Base-by-base conservation (phyloP, 2,329 filamentous ascomycete species). In the Trichoderma koningiopsis region DNA sequence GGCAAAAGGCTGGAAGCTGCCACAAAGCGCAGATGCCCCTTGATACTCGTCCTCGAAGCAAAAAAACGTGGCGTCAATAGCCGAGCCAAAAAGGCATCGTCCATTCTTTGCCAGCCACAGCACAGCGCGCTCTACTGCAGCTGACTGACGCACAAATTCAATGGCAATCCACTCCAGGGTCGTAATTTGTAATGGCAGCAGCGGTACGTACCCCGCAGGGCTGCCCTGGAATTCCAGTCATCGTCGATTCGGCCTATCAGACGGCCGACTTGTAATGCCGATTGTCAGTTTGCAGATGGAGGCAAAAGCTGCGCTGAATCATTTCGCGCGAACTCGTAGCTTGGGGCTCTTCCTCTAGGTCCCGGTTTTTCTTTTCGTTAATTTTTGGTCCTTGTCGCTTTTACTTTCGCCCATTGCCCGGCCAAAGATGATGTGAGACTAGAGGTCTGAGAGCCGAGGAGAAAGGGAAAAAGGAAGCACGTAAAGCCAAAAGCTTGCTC, bases 121-220 rank as follows among this genome's bases (percentile, higher is more conserved):
- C n/a, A 7, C 33, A 35, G 33, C 33, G 33, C 33, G 33, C 33
- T 16, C 19, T 47, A n/a, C 16, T 4, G 4, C 4, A n/a, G 24
- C 43, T 49, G 40, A 22, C 19, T 31, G 33, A 33, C 33, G 33
- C 10, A 33, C 31, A 10, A 24, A 24, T 1, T n/a, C 33, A 24
- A 5, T 43, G 16, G 8, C 47, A 49, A 6, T 24, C 47, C 47
- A 24, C 47, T 19, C 13, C 22, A 24, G 22, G 47, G 47, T 49
- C 19, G n/a, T n/a, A 49, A 49, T 49, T 49, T 49, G 47, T 49
- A 49, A 49, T 49, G n/a, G 47, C n/a, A 7, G 47, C n/a, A 3
- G 40, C n/a, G n/a, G 47, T 49, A 49, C 47, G 47, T 49, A 49
- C 47, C 47, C 47, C 43, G 59, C 59, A 62, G 40, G 29, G 59